Percentiles rank a stretch among this genome's conserved stretches.
These are phyloP conservation scores for Zygoascus flipseniorum DNA, from an alignment of 805 yeast species.

Conservation along the genomic window DNA sequence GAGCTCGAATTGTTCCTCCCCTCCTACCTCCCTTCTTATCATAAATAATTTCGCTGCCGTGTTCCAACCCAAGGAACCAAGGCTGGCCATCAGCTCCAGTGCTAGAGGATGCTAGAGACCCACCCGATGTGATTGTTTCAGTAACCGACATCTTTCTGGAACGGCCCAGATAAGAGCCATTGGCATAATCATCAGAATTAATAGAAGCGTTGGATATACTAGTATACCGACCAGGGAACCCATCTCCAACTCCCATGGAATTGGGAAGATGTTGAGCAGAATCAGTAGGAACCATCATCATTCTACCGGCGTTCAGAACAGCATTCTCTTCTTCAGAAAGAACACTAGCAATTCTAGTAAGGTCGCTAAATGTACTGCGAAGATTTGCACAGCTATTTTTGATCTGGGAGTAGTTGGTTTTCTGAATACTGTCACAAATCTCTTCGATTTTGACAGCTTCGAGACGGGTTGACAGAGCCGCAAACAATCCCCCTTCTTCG, in stretches of 20 bases:
- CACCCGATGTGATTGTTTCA: not conserved
- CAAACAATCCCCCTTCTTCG: slow-evolving; percentile 11
- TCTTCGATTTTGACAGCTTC: slow-evolving; percentile 14
- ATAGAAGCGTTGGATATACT: not conserved
- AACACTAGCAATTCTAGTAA: not conserved
- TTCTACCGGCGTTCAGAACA: slow-evolving; percentile 1
- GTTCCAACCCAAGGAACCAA: slow-evolving; percentile 47
- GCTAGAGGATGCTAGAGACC: not conserved
- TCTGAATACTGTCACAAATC: slow-evolving; percentile 10
- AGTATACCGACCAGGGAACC: not conserved
- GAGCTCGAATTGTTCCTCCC: slow-evolving; percentile 76
- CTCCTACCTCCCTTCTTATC: slow-evolving; percentile 65
- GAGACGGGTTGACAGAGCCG: slow-evolving; percentile 12
- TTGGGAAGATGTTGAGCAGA: not conserved
- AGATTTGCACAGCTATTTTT: slow-evolving; percentile 7
- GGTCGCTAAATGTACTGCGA: slow-evolving; percentile 1
- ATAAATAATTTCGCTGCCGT: slow-evolving; percentile 40
- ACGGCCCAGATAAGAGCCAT: not conserved
- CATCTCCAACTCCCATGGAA: not conserved
- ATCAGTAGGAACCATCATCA: slow-evolving; percentile 1
- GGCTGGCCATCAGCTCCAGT: slow-evolving; percentile 16
- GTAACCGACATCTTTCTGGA: not conserved
- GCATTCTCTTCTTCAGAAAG: not conserved
- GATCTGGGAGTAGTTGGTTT: slow-evolving; percentile 8
- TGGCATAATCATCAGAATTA: not conserved